A percentile compares a stretch with the other conserved stretches of the same genome.
Evolutionary conservation across 345 rosid genomes (phyloP).

Genomic region (Brassica napus): Da-Ae NC_063445.1:27347001-27347500

Average conservation of each 20-base stretch:
- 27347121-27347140: slow-evolving; percentile 6
- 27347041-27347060: background rate
- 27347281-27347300: slow-evolving; percentile 84
- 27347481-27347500: background rate
- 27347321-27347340: slow-evolving; percentile 94
- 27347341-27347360: slow-evolving; percentile 73
- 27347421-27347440: slow-evolving; percentile 74
- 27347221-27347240: slow-evolving; percentile 64
- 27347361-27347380: slow-evolving; percentile 92
- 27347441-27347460: slow-evolving; percentile 32
- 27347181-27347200: slow-evolving; percentile 63
- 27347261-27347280: slow-evolving; percentile 91
- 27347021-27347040: background rate
- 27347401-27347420: slow-evolving; percentile 56
- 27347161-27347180: slow-evolving; percentile 75
- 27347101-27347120: background rate
- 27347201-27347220: slow-evolving; percentile 90
- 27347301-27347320: slow-evolving; percentile 83
- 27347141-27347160: slow-evolving; percentile 78
- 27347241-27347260: slow-evolving; percentile 59
- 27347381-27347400: slow-evolving; percentile 67
- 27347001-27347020: background rate
- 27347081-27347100: too few species aligned
- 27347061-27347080: too few species aligned
- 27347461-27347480: background rate